These are phyloP conservation scores for Rhodotorula babjevae DNA, from an alignment of 768 basidiomycete species.

Conservation along the genomic window DNA sequence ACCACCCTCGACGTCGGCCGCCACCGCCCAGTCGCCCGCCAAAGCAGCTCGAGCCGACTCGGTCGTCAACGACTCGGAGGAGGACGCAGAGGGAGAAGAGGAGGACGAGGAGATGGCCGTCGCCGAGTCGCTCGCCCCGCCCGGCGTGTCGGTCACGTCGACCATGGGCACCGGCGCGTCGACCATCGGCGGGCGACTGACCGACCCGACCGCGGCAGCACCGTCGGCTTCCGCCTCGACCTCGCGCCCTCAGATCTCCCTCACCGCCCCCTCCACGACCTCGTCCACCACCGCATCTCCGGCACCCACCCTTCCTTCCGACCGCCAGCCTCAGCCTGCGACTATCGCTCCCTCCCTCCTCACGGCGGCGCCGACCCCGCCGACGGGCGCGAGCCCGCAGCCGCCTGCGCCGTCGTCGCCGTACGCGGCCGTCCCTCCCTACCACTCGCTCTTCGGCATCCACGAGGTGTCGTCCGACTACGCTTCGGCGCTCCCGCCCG, in stretches of 20 bases:
- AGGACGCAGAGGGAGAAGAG: conserved; percentile 23
- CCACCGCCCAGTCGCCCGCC: neutral
- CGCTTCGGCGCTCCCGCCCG: neutral
- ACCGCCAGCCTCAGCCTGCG: conserved; percentile 21
- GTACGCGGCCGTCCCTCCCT: conserved; percentile 2
- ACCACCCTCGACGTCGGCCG: neutral
- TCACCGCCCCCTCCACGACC: neutral
- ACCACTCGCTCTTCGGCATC: conserved; percentile 27
- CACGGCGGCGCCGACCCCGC: conserved; percentile 43
- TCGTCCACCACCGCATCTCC: neutral
- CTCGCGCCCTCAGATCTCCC: neutral
- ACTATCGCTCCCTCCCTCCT: conserved; percentile 44
- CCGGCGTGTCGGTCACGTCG: conserved; percentile 1
- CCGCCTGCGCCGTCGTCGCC: neutral
- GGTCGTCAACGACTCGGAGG: conserved; percentile 16
- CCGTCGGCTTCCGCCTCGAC: neutral
- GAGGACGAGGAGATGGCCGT: conserved; percentile 28
- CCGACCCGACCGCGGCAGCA: neutral
- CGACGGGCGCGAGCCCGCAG: conserved; percentile 43
- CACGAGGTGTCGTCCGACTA: conserved; percentile 27
- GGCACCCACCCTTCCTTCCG: neutral
- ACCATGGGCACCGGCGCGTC: neutral
- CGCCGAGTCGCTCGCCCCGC: conserved; percentile 19
- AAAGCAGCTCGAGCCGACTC: neutral
- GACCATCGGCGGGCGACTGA: neutral